Percentiles rank a stretch among this genome's conserved stretches.
phyloP scores from a whole-genome alignment of 176 grass and related monocot species.

The Musa troglodytarum region DNA sequence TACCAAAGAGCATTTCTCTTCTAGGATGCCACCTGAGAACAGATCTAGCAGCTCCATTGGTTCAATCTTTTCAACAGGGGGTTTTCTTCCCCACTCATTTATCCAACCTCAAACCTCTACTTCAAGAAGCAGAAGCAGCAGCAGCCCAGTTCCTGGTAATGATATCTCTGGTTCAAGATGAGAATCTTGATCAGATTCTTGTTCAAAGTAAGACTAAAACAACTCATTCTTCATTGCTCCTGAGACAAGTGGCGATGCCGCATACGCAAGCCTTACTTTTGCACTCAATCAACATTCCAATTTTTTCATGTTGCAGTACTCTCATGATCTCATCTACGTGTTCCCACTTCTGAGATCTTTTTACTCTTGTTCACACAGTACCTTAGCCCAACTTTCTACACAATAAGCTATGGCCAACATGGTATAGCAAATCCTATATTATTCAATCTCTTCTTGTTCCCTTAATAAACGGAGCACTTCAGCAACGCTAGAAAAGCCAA shows the following conservation, averaged over 20 bases:
- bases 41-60: constrained; percentile 10
- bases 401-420: constrained; percentile 14
- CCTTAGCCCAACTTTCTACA: not conserved
- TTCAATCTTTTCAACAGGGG: not conserved
- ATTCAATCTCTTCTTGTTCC: not conserved
- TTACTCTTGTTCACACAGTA: not conserved
- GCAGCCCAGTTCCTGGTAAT: constrained; percentile 3
- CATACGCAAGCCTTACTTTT: not conserved
- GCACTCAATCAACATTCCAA: not conserved
- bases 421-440: not conserved
- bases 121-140: not conserved
- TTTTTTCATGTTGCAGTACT: not conserved
- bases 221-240: not conserved
- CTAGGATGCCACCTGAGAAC: constrained; percentile 4
- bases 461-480: not conserved
- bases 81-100: not conserved
- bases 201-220: not conserved
- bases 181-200: constrained; percentile 11
- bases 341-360: not conserved
- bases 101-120: not conserved
- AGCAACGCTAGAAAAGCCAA: not conserved
- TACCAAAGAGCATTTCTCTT: constrained; percentile 19
- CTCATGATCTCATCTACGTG: not conserved
- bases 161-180: constrained; percentile 1
- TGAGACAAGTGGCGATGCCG: not conserved